These are phyloP conservation scores for Protomyces gravidus DNA, from an alignment of 1,139 yeast species.

Conservation along the genomic window DNA sequence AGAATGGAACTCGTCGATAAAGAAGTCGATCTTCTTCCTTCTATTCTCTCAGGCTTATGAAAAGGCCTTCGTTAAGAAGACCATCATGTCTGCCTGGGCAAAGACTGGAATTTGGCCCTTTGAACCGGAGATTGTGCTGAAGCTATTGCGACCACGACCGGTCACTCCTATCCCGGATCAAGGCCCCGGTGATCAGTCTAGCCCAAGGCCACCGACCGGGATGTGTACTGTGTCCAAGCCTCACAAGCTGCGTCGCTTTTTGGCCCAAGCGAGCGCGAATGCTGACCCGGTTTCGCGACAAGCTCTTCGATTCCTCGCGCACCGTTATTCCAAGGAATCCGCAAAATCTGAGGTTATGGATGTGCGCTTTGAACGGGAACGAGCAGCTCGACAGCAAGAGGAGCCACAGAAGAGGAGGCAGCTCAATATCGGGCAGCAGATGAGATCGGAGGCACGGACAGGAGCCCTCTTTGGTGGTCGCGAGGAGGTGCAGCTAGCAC, in stretches of 20 bases:
- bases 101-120: slow-evolving; percentile 3
- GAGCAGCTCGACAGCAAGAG: not conserved
- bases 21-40: not conserved
- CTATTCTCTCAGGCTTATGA: not conserved
- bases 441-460: not conserved
- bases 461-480: not conserved
- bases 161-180: not conserved
- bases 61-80: not conserved
- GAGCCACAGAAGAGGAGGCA: not conserved
- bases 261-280: not conserved
- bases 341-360: not conserved
- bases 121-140: not conserved
- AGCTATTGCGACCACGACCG: not conserved
- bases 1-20: not conserved
- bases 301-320: not conserved
- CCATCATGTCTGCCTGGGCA: not conserved
- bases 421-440: not conserved
- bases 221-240: not conserved
- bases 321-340: not conserved
- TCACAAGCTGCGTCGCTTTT: not conserved
- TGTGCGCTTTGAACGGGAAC: not conserved
- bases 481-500: not conserved
- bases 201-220: not conserved
- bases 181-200: not conserved
- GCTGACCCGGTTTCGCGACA: not conserved